These are phyloP conservation scores for Candida buenavistaensis DNA, from an alignment of 1,139 yeast species.

Conservation along the genomic window DNA sequence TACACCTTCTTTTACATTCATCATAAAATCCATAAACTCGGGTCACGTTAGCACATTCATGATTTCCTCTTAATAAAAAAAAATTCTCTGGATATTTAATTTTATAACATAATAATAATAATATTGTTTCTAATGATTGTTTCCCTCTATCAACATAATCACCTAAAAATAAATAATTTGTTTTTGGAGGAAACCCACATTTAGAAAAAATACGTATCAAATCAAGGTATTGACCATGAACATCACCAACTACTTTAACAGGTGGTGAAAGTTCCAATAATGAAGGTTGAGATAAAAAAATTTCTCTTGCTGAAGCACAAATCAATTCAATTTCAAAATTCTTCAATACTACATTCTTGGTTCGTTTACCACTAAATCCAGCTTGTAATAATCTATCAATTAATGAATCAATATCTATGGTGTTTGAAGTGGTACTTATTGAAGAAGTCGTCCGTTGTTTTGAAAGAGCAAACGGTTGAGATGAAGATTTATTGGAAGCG, in stretches of 20 bases:
- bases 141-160: constrained; percentile 88
- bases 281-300: constrained; percentile 76
- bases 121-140: constrained; percentile 77
- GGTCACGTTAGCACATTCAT: constrained; percentile 81
- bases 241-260: constrained; percentile 83
- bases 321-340: constrained; percentile 83
- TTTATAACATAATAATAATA: constrained; percentile 70
- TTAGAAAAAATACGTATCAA: constrained; percentile 69
- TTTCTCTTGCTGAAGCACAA: constrained; percentile 77
- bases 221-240: constrained; percentile 83
- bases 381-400: constrained; percentile 91
- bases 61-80: constrained; percentile 82
- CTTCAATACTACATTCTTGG: constrained; percentile 84
- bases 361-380: constrained; percentile 91
- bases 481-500: constrained; percentile 18
- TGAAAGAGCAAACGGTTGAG: constrained; percentile 7
- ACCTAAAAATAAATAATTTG: constrained; percentile 78
- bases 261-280: constrained; percentile 77
- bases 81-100: constrained; percentile 82
- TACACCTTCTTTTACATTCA: constrained; percentile 84
- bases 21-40: constrained; percentile 87
- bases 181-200: constrained; percentile 79
- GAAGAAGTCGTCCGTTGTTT: constrained; percentile 15
- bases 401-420: constrained; percentile 79
- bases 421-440: constrained; percentile 21